Evolutionary conservation across 441 rosid species (phyloP), one percentile per base, ranked within the genome.

Genomic region (Lepidium campestre): DNA sequence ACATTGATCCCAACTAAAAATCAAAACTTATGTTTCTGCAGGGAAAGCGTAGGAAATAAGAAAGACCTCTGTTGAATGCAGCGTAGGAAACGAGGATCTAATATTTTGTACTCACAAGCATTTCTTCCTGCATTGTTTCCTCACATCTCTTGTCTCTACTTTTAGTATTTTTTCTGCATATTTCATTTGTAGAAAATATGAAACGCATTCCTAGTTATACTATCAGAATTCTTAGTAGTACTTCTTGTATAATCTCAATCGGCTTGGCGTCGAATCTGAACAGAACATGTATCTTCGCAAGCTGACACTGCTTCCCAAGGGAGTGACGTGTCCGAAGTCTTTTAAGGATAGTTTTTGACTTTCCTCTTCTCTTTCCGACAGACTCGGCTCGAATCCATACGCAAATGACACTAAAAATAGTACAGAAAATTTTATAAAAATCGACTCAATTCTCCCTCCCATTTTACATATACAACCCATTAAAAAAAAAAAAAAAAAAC

Each of bases 11-110:
- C 54, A 45, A 64, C 70, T 71, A 6, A 14, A 19, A 19, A 13
- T 6, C 6, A 10, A 48, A 69, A 40, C 23, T 47, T 40, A 18
- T 45, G 20, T 36, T 39, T 67, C 74, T 57, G 81, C 89, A 91
- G 96, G 95, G 91, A 29, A 89, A 93, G 82, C 87, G 87, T 83
- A 85, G 86, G 90, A 91, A 89, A 75, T 89, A 70, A 86, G 37
- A 45, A 45, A 42, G 57, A 44, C 45, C 19, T 15, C 18, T 3
- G 57, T 9, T 47, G 46, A 47, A 14, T 46, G 34, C 55, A 11
- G 29, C 10, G 42, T n/a, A n/a, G n/a, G n/a, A n/a, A n/a, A n/a
- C n/a, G n/a, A n/a, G n/a, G n/a, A n/a, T 20, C 45, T 40, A 8
- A 14, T 36, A 15, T 40, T 70, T 27, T 70, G 63, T 54, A 27